phyloP scores from a whole-genome alignment of 352 stramenopile species.

The Phytophthora aleatoria region DNA sequence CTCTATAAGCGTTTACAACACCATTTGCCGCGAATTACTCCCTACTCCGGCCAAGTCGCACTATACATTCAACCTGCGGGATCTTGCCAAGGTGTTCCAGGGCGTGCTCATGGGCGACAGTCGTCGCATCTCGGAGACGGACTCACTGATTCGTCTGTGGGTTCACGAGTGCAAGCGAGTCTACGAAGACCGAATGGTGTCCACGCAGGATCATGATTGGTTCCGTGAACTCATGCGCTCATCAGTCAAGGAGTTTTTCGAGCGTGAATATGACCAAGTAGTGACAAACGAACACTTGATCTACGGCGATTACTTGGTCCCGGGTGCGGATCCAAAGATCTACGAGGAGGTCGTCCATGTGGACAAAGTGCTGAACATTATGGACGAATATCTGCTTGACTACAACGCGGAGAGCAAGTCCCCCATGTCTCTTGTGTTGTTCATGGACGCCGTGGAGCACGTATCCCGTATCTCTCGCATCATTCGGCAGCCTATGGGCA shows the following conservation, averaged over 20 bases:
- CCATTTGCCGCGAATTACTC: constrained; percentile 88
- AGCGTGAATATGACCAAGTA: constrained; percentile 82
- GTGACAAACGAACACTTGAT: constrained; percentile 76
- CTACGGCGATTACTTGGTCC: constrained; percentile 84
- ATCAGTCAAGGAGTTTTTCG: constrained; percentile 77
- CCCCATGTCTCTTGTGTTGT: constrained; percentile 89
- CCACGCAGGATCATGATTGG: constrained; percentile 90
- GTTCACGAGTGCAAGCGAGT: constrained; percentile 94
- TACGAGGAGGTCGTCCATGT: constrained; percentile 91
- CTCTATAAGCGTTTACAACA: constrained; percentile 92
- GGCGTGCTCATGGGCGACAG: constrained; percentile 89
- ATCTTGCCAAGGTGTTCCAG: constrained; percentile 95
- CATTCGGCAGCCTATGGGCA: constrained; percentile 86
- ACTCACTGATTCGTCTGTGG: constrained; percentile 88
- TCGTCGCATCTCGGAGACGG: constrained; percentile 62
- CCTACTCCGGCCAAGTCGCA: constrained; percentile 94
- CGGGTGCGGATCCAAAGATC: constrained; percentile 79
- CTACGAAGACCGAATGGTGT: constrained; percentile 95
- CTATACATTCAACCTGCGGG: constrained; percentile 96
- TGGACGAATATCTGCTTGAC: constrained; percentile 90
- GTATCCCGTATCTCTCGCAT: constrained; percentile 84
- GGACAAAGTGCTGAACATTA: constrained; percentile 81
- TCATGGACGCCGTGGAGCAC: constrained; percentile 89
- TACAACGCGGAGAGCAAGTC: constrained; percentile 93
- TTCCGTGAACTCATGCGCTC: constrained; percentile 78